Base-by-base conservation (phyloP, 192 early-diverging fungal genomes). In the Linnemannia exigua region DNA sequence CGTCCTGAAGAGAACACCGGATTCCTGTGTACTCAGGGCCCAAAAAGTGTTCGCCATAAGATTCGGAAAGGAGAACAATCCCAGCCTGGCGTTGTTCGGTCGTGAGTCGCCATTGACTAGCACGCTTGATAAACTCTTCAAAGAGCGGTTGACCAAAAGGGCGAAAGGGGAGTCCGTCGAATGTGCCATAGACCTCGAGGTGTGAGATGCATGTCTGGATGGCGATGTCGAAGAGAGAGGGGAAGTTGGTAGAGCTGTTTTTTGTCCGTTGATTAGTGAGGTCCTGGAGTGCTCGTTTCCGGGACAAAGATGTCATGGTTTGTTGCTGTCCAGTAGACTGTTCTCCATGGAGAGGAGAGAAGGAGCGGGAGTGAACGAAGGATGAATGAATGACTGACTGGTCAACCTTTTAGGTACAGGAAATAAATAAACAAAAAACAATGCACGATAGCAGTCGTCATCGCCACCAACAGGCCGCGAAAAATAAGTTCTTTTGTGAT, bases 31-130 rank as follows among this genome's bases (percentile, higher is more conserved):
- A 86, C 35, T 86, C 84, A 0, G 84, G 70, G 11, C 84, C 78
- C 15, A 86, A 61, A 14, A 74, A 11, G 5, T 54, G n/a, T 17
- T 83, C 76, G 0, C 78, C 84, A 38, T 77, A 86, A 46, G 84
- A 63, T 22, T 86, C 84, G 0, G 84, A 52, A 66, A 86, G 77
- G 38, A 86, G 75, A 19, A 86, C 8, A 37, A 77, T 77, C 8
- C 78, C 84, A 11, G 54, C 70, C 37, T 80, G 78, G 17, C 84
- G 78, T 20, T 86, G 84, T 68, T 86, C 84, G 16, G 78, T 80
- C 0, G 78, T 86, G 22, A 86, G 67, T 33, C 70, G 70, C 78
- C 84, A 79, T 14, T 76, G 69, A 5, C 47, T 68, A 9, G 84
- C 52, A 6, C 74, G 25, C 12, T 72, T 19, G 35, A 50, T 20